Evolutionary conservation across 1,284 basidiomycete genomes (phyloP), one percentile per base, ranked within the genome.

Genomic region (Cutaneotrichosporon spelunceum): DNA sequence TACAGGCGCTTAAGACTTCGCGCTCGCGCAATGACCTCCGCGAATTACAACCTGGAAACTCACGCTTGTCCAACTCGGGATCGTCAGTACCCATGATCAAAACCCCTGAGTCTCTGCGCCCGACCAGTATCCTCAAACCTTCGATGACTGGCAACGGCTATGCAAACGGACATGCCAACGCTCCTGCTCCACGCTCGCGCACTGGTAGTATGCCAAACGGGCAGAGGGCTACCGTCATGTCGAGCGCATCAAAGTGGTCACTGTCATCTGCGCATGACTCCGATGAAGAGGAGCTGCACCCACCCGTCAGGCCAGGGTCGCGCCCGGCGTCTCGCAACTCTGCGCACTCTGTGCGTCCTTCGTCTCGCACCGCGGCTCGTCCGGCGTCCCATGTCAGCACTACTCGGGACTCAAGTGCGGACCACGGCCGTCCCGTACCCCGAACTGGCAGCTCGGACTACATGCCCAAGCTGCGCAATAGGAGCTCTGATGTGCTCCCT

Each of bases 211-310:
- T 26, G 45, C 45, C 45, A 13, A 26, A 24, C 45, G 39, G 19
- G 19, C 39, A 42, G 39, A 42, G 19, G 39, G 36, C 53, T 9
- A 11, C 29, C 6, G 26, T 62, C 23, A 45, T 47, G 2, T 19
- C 45, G 2, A 65, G 61, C 33, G 50, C 61, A 3, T 66, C 64
- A 33, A 66, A 66, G 49, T 66, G 64, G 64, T 66, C 64, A 0
- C 26, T 66, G 14, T 66, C 64, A 4, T 55, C 62, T 9, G 60
- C 60, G 26, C 58, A 58, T 8, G 54, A 57, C 19, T 57, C 58
- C 33, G 44, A 59, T 42, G 27, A 55, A 47, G 53, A 55, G 7
- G 53, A 44, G 13, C 34, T 42, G 21, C 24, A 19, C 23, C 53
- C 53, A 13, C 53, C 53, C 6, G 39, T 55, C n/a, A 21, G 52